A percentile compares a stretch with the other conserved stretches of the same genome.
Evolutionary conservation across 495 filamentous ascomycete genomes (phyloP).

Genomic region (Neurospora discreta): DNA sequence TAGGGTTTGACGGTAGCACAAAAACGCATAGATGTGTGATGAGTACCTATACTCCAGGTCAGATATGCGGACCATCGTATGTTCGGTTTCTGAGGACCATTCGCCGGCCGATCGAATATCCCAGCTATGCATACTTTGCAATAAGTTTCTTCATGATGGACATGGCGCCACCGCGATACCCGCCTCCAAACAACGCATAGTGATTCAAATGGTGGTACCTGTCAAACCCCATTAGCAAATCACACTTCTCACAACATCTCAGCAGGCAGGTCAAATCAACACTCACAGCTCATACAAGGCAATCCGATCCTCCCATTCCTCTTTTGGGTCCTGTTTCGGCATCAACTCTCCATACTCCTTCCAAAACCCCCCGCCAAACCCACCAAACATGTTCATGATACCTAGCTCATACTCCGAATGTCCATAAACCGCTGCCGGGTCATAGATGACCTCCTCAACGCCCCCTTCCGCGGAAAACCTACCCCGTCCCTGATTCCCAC

Average conservation of each 20-base stretch:
- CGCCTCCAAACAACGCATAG: constrained; percentile 69
- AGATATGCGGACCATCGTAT: not conserved
- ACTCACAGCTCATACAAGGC: constrained; percentile 73
- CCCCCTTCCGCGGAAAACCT: constrained; percentile 40
- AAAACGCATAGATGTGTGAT: too few species aligned
- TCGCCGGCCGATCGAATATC: not conserved
- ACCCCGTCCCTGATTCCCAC: constrained; percentile 67
- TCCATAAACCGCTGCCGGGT: constrained; percentile 69
- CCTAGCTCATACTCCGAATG: constrained; percentile 84
- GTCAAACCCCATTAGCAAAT: not conserved
- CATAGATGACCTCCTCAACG: constrained; percentile 72
- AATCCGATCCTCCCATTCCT: constrained; percentile 76
- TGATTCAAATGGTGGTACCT: constrained; percentile 91
- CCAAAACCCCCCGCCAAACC: constrained; percentile 62
- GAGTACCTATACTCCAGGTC: not conserved
- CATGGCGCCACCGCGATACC: constrained; percentile 62
- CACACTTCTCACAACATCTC: not conserved
- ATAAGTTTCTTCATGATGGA: constrained; percentile 62
- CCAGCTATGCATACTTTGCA: constrained; percentile 45
- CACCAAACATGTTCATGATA: constrained; percentile 95
- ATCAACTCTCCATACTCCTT: constrained; percentile 64
- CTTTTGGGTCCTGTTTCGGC: constrained; percentile 68
- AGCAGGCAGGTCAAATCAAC: not conserved
- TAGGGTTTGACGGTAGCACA: not conserved
- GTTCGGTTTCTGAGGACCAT: not conserved